A percentile compares a stretch with the other conserved stretches of the same genome.
Conservation (phyloP, 257 asterid genomes). For the Solanum habrochaites region DNA sequence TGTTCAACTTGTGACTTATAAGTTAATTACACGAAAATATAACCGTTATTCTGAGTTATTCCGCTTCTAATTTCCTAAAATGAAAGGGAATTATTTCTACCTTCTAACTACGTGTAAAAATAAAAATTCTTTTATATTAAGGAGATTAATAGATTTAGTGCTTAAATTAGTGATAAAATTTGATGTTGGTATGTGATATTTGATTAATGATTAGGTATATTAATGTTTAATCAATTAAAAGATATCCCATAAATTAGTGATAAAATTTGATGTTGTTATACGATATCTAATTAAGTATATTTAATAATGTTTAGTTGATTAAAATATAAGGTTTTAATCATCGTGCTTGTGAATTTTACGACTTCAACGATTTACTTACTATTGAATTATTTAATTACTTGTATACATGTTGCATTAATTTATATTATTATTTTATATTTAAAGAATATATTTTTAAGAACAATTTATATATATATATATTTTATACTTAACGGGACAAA, state of each 20-base stretch:
- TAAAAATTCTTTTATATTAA: too few relatives aligned
- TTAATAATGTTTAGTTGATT: too few relatives aligned
- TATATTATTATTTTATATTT: background rate
- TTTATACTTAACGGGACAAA: background rate
- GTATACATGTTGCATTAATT: background rate
- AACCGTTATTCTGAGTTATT: background rate
- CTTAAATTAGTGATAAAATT: background rate
- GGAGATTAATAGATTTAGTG: background rate
- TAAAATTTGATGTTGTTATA: too few relatives aligned
- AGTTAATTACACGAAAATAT: background rate
- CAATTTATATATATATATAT: background rate
- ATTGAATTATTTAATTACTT: background rate
- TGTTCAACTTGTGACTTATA: too few relatives aligned
- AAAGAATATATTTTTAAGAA: background rate
- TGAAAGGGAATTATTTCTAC: too few relatives aligned
- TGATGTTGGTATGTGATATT: background rate
- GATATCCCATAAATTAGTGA: too few relatives aligned
- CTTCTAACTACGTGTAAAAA: background rate
- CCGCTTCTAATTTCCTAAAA: background rate
- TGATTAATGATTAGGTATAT: background rate
- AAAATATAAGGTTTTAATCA: background rate
- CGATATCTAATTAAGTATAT: too few relatives aligned
- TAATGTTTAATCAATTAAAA: too few relatives aligned
- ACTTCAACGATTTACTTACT: background rate
- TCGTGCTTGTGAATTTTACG: background rate